Base-by-base conservation (phyloP, 2,329 filamentous ascomycete species). In the Atkinsonella hypoxylon region DNA sequence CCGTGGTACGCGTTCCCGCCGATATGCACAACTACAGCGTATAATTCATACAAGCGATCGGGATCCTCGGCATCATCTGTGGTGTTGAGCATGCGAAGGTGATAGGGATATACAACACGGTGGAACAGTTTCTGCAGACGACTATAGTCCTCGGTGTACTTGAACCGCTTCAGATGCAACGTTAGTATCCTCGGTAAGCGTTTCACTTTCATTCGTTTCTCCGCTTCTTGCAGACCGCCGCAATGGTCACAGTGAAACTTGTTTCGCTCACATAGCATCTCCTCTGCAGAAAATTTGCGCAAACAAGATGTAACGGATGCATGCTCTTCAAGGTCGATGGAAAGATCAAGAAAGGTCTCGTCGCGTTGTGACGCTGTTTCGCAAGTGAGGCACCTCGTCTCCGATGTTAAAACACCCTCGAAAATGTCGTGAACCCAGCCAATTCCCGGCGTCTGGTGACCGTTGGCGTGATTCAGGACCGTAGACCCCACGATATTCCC, bases 161-260 rank as follows among this genome's bases (percentile, higher is more conserved):
- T 97, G 75, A 98, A 98, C 51, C 93, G 82, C 70, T 98, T 98
- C 55, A 98, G 70, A 64, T 98, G 93, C 52, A 98, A 72, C 4
- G 93, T 90, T 56, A 98, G 70, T 53, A 98, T 89, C 62, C 88
- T 89, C 4, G 93, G 93, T 62, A 97, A 71, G 49, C 87, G 81
- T 72, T 98, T 97, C 59, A 98, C 91, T 74, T 97, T 98, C 93
- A 98, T 98, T 56, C 93, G 81, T 73, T 97, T 98, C 67, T 98
- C 93, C 0, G 93, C 93, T 69, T 98, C 93, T 67, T 98, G 93
- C 50, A 98, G 72, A 2, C 93, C 93, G 49, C 93, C 93, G 59
- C 93, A 98, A 60, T 90, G 90, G 65, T 98, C 93, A 69, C 93
- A 98, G 64, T 98, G 91, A 58, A 98, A 98, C 64, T 98, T 98